phyloP scores from a whole-genome alignment of 768 basidiomycete genomes.

The Termitomyces sp. region DNA sequence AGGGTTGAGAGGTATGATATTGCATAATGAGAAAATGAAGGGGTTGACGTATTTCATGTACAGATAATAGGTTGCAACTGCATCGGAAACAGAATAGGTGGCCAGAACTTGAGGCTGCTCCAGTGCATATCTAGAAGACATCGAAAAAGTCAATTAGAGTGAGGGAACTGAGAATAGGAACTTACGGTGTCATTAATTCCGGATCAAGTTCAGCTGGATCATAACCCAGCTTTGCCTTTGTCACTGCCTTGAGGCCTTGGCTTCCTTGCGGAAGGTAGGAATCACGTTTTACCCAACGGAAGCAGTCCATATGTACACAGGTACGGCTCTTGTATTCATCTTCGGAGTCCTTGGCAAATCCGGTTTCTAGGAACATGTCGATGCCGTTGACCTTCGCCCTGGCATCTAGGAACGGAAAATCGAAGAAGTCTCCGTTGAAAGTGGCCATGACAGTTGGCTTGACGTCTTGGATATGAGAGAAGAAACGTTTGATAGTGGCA shows the following conservation, averaged over 20 bases:
- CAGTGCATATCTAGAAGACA: conserved; percentile 75
- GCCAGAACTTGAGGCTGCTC: conserved; percentile 94
- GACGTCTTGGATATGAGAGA: conserved; percentile 88
- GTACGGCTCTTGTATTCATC: conserved; percentile 92
- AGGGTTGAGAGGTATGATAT: conserved; percentile 95
- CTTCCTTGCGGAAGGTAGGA: conserved; percentile 98
- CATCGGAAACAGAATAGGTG: conserved; percentile 99
- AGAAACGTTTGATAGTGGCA: conserved; percentile 81
- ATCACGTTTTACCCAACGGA: conserved; percentile 99
- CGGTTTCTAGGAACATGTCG: conserved; percentile 94
- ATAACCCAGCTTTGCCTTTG: conserved; percentile 93
- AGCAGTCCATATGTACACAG: conserved; percentile 98
- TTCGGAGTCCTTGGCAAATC: conserved; percentile 87
- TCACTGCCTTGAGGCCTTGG: conserved; percentile 98
- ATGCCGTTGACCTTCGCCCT: conserved; percentile 85
- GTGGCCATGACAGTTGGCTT: conserved; percentile 97
- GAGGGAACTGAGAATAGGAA: conserved; percentile 10
- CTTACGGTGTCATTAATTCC: conserved; percentile 98
- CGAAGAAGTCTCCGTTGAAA: conserved; percentile 99
- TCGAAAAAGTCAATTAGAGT: not conserved
- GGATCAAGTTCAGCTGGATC: conserved; percentile 97
- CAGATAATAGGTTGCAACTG: conserved; percentile 98
- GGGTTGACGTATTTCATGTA: conserved; percentile 99
- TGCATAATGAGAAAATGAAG: conserved; percentile 98
- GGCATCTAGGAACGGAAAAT: conserved; percentile 94